phyloP scores from a whole-genome alignment of 345 rosid genomes.

The Geranium rotundifolium region DNA sequence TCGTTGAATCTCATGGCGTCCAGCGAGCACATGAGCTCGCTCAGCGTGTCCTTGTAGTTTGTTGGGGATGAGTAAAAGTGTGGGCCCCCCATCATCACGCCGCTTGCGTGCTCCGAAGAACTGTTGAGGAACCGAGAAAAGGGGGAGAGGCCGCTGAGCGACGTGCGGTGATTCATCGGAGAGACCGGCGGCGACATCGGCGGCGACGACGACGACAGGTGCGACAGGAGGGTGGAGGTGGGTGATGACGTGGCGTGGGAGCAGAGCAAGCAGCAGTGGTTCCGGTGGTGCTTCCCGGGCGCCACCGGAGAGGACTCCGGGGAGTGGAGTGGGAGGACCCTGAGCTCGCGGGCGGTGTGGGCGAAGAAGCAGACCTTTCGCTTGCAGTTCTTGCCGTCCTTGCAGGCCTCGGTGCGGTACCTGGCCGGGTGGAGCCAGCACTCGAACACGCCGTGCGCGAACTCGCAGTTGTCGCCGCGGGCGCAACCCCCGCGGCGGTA shows the following conservation, averaged over 20 bases:
- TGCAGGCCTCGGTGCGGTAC: slow-evolving; percentile 65
- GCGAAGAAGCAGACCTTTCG: slow-evolving; percentile 71
- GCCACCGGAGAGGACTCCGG: slow-evolving; percentile 6
- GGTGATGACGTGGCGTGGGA: slow-evolving; percentile 67
- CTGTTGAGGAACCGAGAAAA: slow-evolving; percentile 15
- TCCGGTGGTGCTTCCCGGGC: slow-evolving; percentile 7
- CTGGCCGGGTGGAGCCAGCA: slow-evolving; percentile 68
- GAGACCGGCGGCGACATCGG: slow-evolving; percentile 68
- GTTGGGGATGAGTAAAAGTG: slow-evolving; percentile 3
- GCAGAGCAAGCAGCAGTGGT: slow-evolving; percentile 49
- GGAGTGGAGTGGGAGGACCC: slow-evolving; percentile 36
- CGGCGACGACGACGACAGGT: slow-evolving; percentile 40
- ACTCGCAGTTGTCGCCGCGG: slow-evolving; percentile 60
- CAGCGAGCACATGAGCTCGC: slow-evolving; percentile 45
- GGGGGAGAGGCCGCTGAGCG: slow-evolving; percentile 20
- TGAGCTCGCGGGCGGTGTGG: slow-evolving; percentile 53
- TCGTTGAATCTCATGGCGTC: slow-evolving; percentile 42
- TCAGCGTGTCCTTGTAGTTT: slow-evolving; percentile 41
- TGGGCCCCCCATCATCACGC: slow-evolving; percentile 11
- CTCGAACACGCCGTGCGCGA: slow-evolving; percentile 67
- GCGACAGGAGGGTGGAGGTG: slow-evolving; percentile 57
- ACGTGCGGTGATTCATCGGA: slow-evolving; percentile 33
- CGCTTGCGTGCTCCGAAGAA: slow-evolving; percentile 9
- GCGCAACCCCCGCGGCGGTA: slow-evolving; percentile 48
- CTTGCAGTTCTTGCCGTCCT: slow-evolving; percentile 57